phyloP scores from a whole-genome alignment of 495 filamentous ascomycete species.

The Xylaria curta region DNA sequence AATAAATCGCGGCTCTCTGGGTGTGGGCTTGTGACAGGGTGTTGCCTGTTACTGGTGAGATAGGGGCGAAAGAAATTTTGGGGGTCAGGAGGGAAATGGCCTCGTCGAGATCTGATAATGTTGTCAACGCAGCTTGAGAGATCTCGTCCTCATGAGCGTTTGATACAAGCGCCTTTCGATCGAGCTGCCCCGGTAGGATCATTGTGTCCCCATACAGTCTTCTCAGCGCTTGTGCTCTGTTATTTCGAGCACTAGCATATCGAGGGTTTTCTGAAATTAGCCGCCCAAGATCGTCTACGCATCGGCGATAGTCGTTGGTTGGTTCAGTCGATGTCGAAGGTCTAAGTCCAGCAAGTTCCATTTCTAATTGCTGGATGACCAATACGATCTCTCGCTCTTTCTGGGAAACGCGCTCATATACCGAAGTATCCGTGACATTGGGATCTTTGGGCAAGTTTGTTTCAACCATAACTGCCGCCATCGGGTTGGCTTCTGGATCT shows the following conservation, averaged over 20 bases:
- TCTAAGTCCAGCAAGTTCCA: constrained; percentile 48
- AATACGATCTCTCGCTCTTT: constrained; percentile 56
- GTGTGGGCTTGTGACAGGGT: constrained; percentile 75
- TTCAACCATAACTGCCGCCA: constrained; percentile 60
- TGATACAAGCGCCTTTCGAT: constrained; percentile 37
- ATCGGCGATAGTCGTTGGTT: constrained; percentile 46
- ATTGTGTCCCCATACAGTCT: constrained; percentile 61
- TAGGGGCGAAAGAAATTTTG: constrained; percentile 47
- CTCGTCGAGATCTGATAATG: constrained; percentile 66
- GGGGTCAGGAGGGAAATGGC: constrained; percentile 74
- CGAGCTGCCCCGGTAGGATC: constrained; percentile 40
- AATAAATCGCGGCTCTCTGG: constrained; percentile 75
- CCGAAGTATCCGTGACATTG: constrained; percentile 48
- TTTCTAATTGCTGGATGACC: constrained; percentile 56
- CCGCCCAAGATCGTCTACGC: constrained; percentile 52
- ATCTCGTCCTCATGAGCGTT: constrained; percentile 39
- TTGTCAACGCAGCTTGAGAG: constrained; percentile 42
- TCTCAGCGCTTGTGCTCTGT: constrained; percentile 75
- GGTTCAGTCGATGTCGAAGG: constrained; percentile 37
- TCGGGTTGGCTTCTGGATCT: constrained; percentile 74
- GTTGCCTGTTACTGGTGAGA: constrained; percentile 66
- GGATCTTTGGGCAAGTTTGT: constrained; percentile 66
- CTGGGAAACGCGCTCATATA: constrained; percentile 47
- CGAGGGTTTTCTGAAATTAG: constrained; percentile 65
- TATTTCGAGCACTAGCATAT: constrained; percentile 78